Evolutionary conservation across 148 eudicot species (phyloP).

Genomic region (Pharnaceum exiguum): DNA sequence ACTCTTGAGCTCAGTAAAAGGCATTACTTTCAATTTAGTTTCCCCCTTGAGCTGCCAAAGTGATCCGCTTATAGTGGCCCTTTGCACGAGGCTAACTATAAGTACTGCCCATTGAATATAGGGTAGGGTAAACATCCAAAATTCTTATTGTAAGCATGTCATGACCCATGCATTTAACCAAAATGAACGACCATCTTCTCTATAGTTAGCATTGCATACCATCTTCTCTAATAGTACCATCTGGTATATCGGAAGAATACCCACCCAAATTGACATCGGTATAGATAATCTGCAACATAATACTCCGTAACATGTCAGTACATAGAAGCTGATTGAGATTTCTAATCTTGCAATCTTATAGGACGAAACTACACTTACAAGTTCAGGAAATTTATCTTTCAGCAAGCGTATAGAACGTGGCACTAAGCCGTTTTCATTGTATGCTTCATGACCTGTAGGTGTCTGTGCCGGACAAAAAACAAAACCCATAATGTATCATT

Average conservation of each 20-base stretch:
- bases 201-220: slow-evolving; percentile 32
- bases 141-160: too few species aligned
- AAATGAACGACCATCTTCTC: background rate
- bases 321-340: background rate
- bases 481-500: too few species aligned
- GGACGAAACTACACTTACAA: slow-evolving; percentile 47
- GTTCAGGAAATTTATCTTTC: slow-evolving; percentile 93
- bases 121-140: too few species aligned
- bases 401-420: slow-evolving; percentile 84
- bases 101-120: too few species aligned
- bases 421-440: slow-evolving; percentile 87
- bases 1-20: too few species aligned
- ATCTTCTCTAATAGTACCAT: slow-evolving; percentile 98
- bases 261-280: slow-evolving; percentile 98
- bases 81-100: too few species aligned
- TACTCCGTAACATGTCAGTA: slow-evolving; percentile 8
- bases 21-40: too few species aligned
- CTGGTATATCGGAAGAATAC: slow-evolving; percentile 94
- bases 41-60: too few species aligned
- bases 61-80: too few species aligned
- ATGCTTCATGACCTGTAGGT: slow-evolving; percentile 92
- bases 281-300: slow-evolving; percentile 55
- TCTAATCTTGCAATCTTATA: background rate
- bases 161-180: too few species aligned
- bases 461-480: too few species aligned